Evolutionary conservation across 768 basidiomycete genomes (phyloP), one percentile per base, ranked within the genome.

Genomic region (Tubosaeta brunneosetosa): DNA sequence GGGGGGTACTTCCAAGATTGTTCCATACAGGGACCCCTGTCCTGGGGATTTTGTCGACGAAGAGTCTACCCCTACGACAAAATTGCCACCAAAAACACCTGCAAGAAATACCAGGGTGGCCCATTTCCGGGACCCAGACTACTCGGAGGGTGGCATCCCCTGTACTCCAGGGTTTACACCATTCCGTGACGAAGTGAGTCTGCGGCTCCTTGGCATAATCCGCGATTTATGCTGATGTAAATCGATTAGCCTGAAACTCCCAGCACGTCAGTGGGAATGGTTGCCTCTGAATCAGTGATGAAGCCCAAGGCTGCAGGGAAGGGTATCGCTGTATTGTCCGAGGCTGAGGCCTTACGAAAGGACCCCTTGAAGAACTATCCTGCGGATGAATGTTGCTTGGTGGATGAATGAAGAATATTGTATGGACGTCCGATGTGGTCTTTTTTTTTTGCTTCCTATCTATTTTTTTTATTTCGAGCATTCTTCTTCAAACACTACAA

Each of bases 301-400:
- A 88, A 82, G 63, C 74, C 77, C 47, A 87, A 85, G 69, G 74
- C 72, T 55, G 67, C 71, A 52, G 56, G 69, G 48, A 76, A 71
- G 58, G 77, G 74, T 11, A 68, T 73, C 9, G 59, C 65, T 22
- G 67, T 77, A 36, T 69, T 76, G 29, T 81, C 84, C 2, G 88
- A 90, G 66, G 86, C 86, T 31, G 89, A 91, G 63, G 88, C 86
- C 2, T 64, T 91, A 52, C 75, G 88, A 54, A 87, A 81, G 59
- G 86, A 90, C 64, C 89, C 89, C 2, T 70, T 91, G 65, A 90
- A 88, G 74, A 91, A 91, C 62, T 89, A 91, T 66, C 60, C 63
- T n/a, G 38, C 31, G 10, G 64, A 55, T 8, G 67, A 66, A 33
- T 58, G 52, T 48, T 48, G 44, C 12, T 31, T 59, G 29, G 53